Base-by-base conservation (phyloP, 305 asterid genomes). In the Rubia peregrina region DNA sequence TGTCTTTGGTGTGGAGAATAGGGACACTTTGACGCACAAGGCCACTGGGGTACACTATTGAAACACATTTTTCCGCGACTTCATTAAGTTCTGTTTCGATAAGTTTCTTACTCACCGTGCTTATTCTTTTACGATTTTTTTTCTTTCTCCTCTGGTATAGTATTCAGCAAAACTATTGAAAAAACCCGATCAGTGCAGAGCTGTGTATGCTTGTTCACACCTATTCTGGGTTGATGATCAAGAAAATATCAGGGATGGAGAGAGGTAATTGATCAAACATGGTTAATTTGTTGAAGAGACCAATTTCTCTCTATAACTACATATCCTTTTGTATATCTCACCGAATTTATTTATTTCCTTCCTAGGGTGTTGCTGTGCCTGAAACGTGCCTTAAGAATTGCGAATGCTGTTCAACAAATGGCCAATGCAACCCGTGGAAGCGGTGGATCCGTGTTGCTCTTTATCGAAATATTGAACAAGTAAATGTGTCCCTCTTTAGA, bases 111-210 rank as follows among this genome's bases (percentile, higher is more conserved):
- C 40, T 21, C 51, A 67, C 53, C 0, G 57, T 7, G 73, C 71
- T 71, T 9, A 79, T 81, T 74, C 61, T 61, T 38, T 60, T 67
- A 71, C 67, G 67, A n/a, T 30, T 30, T 30, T 30, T 30, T 61
- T 30, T 74, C 7, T 51, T 71, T 70, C 69, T 49, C 68, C 63
- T 70, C 68, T 76, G 48, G 38, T 75, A 55, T 74, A 95, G 99
- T 95, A 95, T 83, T 87, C 98, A 72, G 98, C 99, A 19, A 95
- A 91, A 86, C 92, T 95, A 83, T 83, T 95, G 85, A 91, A 91
- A 93, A 95, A 95, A 82, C 94, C 96, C 3, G 99, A 95, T 81
- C 99, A 95, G 79, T 95, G 99, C 80, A 85, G 96, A 84, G 99
- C 99, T 66, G 98, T 95, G 65, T 91, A 91, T 76, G 96, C 98